Conservation (phyloP, 2,329 filamentous ascomycete genomes). For the Fusarium torulosum region DNA sequence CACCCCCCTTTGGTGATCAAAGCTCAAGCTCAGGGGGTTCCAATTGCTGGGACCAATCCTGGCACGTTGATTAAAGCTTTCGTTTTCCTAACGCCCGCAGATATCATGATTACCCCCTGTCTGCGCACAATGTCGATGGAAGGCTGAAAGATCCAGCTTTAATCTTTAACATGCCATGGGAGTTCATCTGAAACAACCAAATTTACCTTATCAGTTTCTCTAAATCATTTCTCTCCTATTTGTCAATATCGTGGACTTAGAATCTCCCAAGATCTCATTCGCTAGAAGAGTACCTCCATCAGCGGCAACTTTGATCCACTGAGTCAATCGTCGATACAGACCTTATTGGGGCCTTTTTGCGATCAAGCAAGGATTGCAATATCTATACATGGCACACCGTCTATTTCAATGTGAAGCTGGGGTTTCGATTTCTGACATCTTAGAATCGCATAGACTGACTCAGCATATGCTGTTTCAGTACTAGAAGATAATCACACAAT, state of each 20-base stretch:
- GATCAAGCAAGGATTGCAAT: conserved; percentile 15
- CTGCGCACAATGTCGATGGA: conserved; percentile 17
- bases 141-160: conserved; percentile 5
- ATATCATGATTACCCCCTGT: conserved; percentile 10
- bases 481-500: not conserved
- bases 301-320: conserved; percentile 23
- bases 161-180: not conserved
- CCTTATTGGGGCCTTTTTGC: conserved; percentile 3
- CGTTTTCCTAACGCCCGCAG: conserved; percentile 43
- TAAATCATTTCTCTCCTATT: conserved; percentile 9
- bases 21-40: conserved; percentile 31
- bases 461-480: not conserved
- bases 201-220: conserved; percentile 16
- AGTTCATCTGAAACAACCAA: conserved; percentile 32
- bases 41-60: conserved; percentile 33
- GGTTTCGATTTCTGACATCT: not conserved
- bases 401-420: not conserved
- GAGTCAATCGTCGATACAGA: conserved; percentile 19
- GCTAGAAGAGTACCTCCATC: not conserved
- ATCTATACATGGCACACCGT: not conserved
- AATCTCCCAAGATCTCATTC: conserved; percentile 3
- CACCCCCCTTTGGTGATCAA: conserved; percentile 5
- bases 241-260: not conserved
- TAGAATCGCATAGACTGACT: not conserved
- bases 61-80: conserved; percentile 15